A percentile compares a stretch with the other conserved stretches of the same genome.
Evolutionary conservation across 2,329 filamentous ascomycete genomes (phyloP).

Genomic region (Didymella arachidicola): DNA sequence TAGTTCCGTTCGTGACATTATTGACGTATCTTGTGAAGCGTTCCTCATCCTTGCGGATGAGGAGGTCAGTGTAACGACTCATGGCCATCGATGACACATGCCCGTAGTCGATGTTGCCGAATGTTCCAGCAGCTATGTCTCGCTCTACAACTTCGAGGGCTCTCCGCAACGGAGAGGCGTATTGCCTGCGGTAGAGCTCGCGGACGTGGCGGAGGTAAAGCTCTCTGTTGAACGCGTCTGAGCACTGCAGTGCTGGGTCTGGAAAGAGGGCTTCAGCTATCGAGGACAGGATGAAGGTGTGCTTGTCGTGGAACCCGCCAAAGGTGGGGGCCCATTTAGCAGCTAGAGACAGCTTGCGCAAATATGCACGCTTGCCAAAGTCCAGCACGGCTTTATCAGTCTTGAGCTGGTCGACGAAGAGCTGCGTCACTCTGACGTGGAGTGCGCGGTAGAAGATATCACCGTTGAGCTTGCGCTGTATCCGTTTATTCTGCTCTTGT

Average conservation of each 20-base stretch:
- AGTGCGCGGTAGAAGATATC: conserved; percentile 4
- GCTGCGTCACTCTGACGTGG: not conserved
- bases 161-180: conserved; percentile 61
- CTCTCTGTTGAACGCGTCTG: conserved; percentile 50
- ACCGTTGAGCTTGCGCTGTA: not conserved
- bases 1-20: not conserved
- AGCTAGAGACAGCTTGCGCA: conserved; percentile 61
- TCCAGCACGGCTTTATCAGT: conserved; percentile 53
- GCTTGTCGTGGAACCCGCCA: conserved; percentile 64
- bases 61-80: conserved; percentile 60
- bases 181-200: conserved; percentile 56
- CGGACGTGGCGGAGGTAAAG: conserved; percentile 63
- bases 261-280: conserved; percentile 3
- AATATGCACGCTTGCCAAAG: conserved; percentile 51
- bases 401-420: conserved; percentile 47
- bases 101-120: conserved; percentile 64
- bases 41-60: conserved; percentile 60
- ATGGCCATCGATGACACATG: conserved; percentile 65
- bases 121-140: conserved; percentile 57
- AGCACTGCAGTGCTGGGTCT: conserved; percentile 3
- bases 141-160: conserved; percentile 63
- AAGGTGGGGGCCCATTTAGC: conserved; percentile 68
- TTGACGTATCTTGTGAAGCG: conserved; percentile 55
- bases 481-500: conserved; percentile 2
- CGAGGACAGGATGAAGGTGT: conserved; percentile 64